phyloP scores from a whole-genome alignment of 306 rosid genomes.

The Gillenia trifoliata region DNA sequence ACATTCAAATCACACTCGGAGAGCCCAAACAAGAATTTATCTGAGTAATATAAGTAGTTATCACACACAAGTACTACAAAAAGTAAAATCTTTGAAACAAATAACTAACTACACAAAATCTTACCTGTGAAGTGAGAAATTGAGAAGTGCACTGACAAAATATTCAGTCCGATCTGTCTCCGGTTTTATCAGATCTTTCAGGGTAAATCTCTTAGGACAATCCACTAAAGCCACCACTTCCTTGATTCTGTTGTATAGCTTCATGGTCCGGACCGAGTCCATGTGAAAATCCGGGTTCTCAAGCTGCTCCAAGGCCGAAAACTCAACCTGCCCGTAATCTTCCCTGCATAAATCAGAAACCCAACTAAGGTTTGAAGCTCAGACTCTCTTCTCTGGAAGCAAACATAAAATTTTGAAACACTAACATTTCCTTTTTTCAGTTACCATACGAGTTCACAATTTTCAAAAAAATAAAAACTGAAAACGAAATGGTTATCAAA shows the following conservation, averaged over 20 bases:
- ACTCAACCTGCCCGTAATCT: slow-evolving; percentile 63
- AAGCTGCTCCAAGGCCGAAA: slow-evolving; percentile 61
- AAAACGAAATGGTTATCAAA: neutral
- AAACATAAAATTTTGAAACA: too few relatives aligned
- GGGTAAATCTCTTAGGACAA: slow-evolving; percentile 53
- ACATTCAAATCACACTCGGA: neutral
- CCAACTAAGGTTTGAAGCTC: neutral
- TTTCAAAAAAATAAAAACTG: too few relatives aligned
- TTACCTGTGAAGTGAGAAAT: slow-evolving; percentile 63
- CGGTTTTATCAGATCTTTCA: slow-evolving; percentile 59
- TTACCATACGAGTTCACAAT: too few relatives aligned
- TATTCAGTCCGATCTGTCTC: slow-evolving; percentile 51
- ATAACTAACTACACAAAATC: neutral
- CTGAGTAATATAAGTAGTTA: neutral
- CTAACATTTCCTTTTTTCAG: too few relatives aligned
- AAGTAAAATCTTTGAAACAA: neutral
- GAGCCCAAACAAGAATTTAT: neutral
- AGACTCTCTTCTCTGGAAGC: neutral
- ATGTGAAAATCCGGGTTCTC: slow-evolving; percentile 66
- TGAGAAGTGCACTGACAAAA: slow-evolving; percentile 69
- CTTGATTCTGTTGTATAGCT: slow-evolving; percentile 46
- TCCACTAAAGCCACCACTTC: slow-evolving; percentile 44
- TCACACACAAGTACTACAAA: neutral
- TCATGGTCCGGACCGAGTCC: slow-evolving; percentile 39
- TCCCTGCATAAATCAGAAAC: slow-evolving; percentile 48